Evolutionary conservation across 2,329 filamentous ascomycete genomes (phyloP).

Genomic region (Purpureocillium lavendulum): DNA sequence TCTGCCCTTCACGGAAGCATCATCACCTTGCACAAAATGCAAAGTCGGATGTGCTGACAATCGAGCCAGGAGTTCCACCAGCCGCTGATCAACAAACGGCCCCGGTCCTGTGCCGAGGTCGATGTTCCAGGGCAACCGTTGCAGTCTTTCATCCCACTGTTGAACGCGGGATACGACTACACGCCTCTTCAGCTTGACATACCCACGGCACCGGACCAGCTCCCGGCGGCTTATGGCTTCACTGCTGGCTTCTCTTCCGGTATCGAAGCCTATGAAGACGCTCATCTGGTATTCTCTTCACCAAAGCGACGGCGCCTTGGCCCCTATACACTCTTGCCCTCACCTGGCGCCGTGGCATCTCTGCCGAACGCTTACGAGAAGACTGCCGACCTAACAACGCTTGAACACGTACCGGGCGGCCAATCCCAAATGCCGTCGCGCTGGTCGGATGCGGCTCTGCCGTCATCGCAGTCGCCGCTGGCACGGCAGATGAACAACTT

Average conservation of each 20-base stretch:
- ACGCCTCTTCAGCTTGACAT: conserved; percentile 16
- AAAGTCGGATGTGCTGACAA: too few species aligned
- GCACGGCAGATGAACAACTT: conserved; percentile 19
- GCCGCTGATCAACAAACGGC: conserved; percentile 18
- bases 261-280: conserved; percentile 18
- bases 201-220: conserved; percentile 17
- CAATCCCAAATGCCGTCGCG: conserved; percentile 3
- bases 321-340: conserved; percentile 22
- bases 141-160: conserved; percentile 11
- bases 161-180: conserved; percentile 11
- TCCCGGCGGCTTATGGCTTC: conserved; percentile 16
- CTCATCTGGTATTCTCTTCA: conserved; percentile 13
- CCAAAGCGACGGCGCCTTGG: conserved; percentile 23
- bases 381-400: conserved; percentile 7
- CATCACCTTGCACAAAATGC: too few species aligned
- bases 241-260: conserved; percentile 17
- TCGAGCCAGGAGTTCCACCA: conserved; percentile 18
- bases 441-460: conserved; percentile 14
- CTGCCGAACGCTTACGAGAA: conserved; percentile 24
- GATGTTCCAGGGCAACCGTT: conserved; percentile 13
- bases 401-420: too few species aligned
- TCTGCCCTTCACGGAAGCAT: neutral
- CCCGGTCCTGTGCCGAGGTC: conserved; percentile 16
- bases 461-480: conserved; percentile 16
- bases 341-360: conserved; percentile 11